Conservation (phyloP, 345 rosid species). For the Citropsis articulata region DNA sequence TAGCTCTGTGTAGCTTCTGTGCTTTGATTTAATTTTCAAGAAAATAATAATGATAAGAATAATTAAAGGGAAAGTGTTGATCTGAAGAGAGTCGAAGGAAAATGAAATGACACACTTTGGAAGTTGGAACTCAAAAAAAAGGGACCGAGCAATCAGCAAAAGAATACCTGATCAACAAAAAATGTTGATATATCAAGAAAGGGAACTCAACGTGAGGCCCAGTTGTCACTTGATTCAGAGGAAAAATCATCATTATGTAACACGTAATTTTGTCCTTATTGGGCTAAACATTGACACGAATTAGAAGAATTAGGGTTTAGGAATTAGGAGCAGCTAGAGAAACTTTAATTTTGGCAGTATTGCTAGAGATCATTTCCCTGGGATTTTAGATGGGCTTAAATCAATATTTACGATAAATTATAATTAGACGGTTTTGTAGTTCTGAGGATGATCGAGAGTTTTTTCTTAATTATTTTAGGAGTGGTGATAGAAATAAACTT, state of each 20-base stretch:
- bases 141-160: neutral
- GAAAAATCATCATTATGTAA: slow-evolving; percentile 7
- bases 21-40: neutral
- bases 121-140: neutral
- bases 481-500: no score
- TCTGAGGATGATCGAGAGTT: no score
- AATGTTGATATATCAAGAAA: neutral
- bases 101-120: neutral
- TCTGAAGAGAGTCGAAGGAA: neutral
- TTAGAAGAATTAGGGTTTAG: neutral
- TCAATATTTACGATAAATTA: no score
- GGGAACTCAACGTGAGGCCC: neutral
- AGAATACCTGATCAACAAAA: neutral
- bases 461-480: no score
- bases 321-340: neutral
- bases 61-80: neutral
- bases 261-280: neutral
- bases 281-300: neutral
- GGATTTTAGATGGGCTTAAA: neutral
- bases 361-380: neutral
- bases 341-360: no score
- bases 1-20: no score
- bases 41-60: neutral
- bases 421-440: no score
- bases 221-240: slow-evolving; percentile 6